phyloP scores from a whole-genome alignment of 768 basidiomycete genomes.

The Epithele typhae region DNA sequence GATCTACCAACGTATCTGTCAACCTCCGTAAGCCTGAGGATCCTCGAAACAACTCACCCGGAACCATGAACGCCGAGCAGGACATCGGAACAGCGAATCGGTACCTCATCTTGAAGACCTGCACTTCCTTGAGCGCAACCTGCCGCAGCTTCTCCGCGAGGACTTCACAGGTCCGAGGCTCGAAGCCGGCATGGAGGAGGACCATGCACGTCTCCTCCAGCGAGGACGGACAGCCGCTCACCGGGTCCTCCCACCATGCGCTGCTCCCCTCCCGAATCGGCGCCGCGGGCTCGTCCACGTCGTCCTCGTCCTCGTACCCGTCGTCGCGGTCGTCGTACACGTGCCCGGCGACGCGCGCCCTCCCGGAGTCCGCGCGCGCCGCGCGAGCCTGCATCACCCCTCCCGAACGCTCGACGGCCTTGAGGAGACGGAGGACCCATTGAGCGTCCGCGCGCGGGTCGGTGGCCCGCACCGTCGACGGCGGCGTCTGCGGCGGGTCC shows the following conservation, averaged over 20 bases:
- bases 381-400: constrained; percentile 20
- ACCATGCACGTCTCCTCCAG: constrained; percentile 59
- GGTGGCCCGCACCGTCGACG: no score
- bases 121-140: constrained; percentile 42
- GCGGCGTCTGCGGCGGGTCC: constrained; percentile 11
- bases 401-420: constrained; percentile 18
- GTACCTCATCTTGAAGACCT: constrained; percentile 37
- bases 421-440: no score
- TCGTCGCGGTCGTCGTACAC: constrained; percentile 16
- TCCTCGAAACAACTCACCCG: constrained; percentile 45
- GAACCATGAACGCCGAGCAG: constrained; percentile 57
- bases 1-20: constrained; percentile 49
- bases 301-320: constrained; percentile 24
- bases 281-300: constrained; percentile 11
- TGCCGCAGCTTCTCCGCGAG: constrained; percentile 51
- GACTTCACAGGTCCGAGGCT: constrained; percentile 42
- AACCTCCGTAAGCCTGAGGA: no score
- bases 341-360: constrained; percentile 25
- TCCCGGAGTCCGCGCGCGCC: constrained; percentile 19
- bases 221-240: constrained; percentile 54
- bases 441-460: no score
- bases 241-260: constrained; percentile 68
- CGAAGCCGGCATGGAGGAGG: constrained; percentile 57
- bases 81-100: constrained; percentile 54
- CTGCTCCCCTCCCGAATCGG: constrained; percentile 37